Percentiles rank a stretch among this genome's conserved stretches.
Conservation (phyloP, 2,329 filamentous ascomycete genomes). For the Trichothecium roseum region DNA sequence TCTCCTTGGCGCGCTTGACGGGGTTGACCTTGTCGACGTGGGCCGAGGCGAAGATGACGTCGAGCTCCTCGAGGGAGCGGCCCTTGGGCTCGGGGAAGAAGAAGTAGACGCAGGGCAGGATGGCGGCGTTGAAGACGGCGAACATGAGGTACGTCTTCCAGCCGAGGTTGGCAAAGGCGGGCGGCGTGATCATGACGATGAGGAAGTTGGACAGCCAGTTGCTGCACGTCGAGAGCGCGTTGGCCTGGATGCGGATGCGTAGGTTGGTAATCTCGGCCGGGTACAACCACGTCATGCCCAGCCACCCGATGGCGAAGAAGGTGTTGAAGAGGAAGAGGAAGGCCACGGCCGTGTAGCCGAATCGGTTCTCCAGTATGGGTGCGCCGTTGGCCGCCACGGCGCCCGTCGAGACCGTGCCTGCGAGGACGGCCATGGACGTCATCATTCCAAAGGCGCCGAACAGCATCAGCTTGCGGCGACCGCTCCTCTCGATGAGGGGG, state of each 20-base stretch:
- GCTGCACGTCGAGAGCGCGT: conserved; percentile 44
- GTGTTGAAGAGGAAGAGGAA: conserved; percentile 55
- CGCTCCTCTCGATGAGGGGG: conserved; percentile 37
- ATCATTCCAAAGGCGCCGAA: conserved; percentile 54
- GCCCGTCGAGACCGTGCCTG: conserved; percentile 19
- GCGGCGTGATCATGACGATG: conserved; percentile 65
- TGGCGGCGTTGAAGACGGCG: conserved; percentile 25
- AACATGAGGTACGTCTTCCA: conserved; percentile 48
- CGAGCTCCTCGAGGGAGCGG: conserved; percentile 17
- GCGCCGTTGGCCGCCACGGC: conserved; percentile 16
- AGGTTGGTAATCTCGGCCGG: conserved; percentile 52
- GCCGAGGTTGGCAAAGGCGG: conserved; percentile 48
- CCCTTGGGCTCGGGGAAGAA: conserved; percentile 17
- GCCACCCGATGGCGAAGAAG: conserved; percentile 47
- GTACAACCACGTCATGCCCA: conserved; percentile 49
- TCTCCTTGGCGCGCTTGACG: conserved; percentile 15
- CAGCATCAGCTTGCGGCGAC: conserved; percentile 52
- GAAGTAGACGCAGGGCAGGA: conserved; percentile 27
- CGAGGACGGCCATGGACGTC: conserved; percentile 50
- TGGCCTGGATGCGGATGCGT: conserved; percentile 43
- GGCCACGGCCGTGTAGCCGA: conserved; percentile 21
- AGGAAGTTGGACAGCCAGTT: conserved; percentile 18
- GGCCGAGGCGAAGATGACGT: conserved; percentile 16
- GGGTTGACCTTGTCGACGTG: conserved; percentile 14
- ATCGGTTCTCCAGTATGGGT: conserved; percentile 13